Percentiles rank a stretch among this genome's conserved stretches.
Conservation (phyloP, 2,329 filamentous ascomycete genomes). For the Cladosporium sp. region DNA sequence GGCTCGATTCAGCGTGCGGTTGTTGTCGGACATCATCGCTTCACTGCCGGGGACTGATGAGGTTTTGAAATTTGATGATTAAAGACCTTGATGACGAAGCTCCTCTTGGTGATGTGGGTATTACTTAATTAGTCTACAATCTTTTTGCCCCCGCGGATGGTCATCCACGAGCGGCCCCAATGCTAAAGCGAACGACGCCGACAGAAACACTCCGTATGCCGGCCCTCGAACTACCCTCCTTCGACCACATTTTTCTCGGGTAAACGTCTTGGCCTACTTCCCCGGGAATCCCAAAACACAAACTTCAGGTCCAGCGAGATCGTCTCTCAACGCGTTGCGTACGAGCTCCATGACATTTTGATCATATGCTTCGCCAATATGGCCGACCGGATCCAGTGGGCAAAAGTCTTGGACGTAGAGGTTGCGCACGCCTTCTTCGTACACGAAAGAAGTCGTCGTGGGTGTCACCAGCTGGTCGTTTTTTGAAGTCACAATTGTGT, state of each 20-base stretch:
- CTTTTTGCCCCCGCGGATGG: background rate
- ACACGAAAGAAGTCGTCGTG: slow-evolving; percentile 25
- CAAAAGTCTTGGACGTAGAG: slow-evolving; percentile 29
- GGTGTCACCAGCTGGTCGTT: slow-evolving; percentile 31
- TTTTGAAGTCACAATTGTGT: slow-evolving; percentile 26
- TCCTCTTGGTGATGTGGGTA: background rate
- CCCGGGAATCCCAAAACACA: slow-evolving; percentile 26
- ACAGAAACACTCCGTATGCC: background rate
- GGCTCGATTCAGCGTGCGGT: background rate
- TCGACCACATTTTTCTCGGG: background rate
- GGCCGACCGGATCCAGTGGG: slow-evolving; percentile 26
- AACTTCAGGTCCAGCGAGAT: slow-evolving; percentile 22
- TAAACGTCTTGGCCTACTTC: background rate
- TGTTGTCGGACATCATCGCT: slow-evolving; percentile 1
- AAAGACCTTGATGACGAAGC: background rate
- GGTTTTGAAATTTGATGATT: slow-evolving; percentile 3
- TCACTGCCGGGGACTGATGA: background rate
- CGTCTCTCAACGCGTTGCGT: slow-evolving; percentile 25
- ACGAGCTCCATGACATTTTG: slow-evolving; percentile 29
- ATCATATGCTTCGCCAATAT: slow-evolving; percentile 30
- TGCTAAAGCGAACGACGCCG: background rate
- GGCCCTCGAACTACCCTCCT: background rate
- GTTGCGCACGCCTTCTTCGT: slow-evolving; percentile 28
- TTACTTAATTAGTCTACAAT: background rate
- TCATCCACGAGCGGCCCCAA: background rate